These are phyloP conservation scores for Yarrowia alimentaria DNA, from an alignment of 805 yeast genomes.

Conservation along the genomic window DNA sequence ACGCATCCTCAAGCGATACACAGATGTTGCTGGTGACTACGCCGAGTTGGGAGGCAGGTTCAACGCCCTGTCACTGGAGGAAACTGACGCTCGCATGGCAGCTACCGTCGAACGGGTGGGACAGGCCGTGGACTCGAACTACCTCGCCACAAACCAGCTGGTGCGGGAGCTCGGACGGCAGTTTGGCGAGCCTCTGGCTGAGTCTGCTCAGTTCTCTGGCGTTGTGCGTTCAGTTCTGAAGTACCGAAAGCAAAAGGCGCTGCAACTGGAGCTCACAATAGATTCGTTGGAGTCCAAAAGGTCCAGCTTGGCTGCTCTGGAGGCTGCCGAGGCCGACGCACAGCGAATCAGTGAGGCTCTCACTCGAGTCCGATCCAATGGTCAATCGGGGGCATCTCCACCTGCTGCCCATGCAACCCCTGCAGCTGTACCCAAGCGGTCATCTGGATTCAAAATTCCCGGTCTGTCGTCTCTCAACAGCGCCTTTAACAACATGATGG, in stretches of 20 bases:
- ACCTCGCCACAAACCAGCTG: constrained; percentile 52
- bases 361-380: constrained; percentile 31
- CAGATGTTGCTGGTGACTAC: constrained; percentile 60
- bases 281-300: constrained; percentile 43
- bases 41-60: constrained; percentile 75
- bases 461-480: constrained; percentile 52
- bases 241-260: constrained; percentile 57
- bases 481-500: constrained; percentile 60
- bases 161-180: constrained; percentile 55
- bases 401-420: background rate
- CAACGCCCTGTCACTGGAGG: constrained; percentile 59
- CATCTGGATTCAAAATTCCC: constrained; percentile 51
- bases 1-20: constrained; percentile 52
- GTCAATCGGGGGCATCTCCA: background rate
- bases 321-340: constrained; percentile 47
- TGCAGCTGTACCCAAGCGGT: too few species aligned
- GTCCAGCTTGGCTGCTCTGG: constrained; percentile 41
- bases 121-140: constrained; percentile 70
- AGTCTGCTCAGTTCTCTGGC: constrained; percentile 63
- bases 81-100: constrained; percentile 43
- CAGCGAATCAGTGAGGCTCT: constrained; percentile 43
- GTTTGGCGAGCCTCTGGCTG: constrained; percentile 67
- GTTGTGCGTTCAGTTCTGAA: constrained; percentile 58
- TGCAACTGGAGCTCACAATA: constrained; percentile 50
- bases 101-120: constrained; percentile 76